Conservation (phyloP, 2,329 filamentous ascomycete species). For the Ophiosphaerella herpotricha region DNA sequence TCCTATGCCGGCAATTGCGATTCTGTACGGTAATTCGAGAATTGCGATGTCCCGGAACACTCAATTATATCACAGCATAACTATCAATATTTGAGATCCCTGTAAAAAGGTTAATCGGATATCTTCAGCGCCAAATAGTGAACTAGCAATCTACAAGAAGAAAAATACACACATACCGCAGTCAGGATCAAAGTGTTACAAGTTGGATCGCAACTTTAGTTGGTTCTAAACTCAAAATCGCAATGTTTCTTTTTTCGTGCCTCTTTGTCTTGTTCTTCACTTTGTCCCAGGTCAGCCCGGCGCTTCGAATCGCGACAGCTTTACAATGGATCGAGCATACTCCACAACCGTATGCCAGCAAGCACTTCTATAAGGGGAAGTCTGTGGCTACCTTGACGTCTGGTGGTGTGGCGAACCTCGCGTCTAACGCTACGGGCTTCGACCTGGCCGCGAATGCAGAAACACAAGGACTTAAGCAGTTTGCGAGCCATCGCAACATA, state of each 20-base stretch:
- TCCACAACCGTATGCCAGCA: constrained; percentile 30
- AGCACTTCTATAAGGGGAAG: constrained; percentile 29
- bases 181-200: too few relatives aligned
- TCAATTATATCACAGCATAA: background rate
- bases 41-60: background rate
- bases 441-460: constrained; percentile 37
- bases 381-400: constrained; percentile 10
- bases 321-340: constrained; percentile 34
- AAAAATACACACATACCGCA: too few relatives aligned
- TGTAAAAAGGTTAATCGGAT: background rate
- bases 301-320: constrained; percentile 18
- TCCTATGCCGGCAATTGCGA: background rate
- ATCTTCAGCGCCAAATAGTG: too few relatives aligned
- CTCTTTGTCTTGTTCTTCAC: background rate
- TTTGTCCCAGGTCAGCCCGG: background rate
- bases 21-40: background rate
- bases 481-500: constrained; percentile 26
- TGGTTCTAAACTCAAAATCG: background rate
- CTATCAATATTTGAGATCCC: background rate
- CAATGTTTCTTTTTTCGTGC: background rate
- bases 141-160: too few relatives aligned
- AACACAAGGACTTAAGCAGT: constrained; percentile 34
- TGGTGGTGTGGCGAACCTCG: constrained; percentile 29
- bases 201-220: too few relatives aligned
- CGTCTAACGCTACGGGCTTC: constrained; percentile 15